A percentile compares a stretch with the other conserved stretches of the same genome.
Evolutionary conservation across 306 rosid genomes (phyloP).

Genomic region (Dryas alaskensis): DNA sequence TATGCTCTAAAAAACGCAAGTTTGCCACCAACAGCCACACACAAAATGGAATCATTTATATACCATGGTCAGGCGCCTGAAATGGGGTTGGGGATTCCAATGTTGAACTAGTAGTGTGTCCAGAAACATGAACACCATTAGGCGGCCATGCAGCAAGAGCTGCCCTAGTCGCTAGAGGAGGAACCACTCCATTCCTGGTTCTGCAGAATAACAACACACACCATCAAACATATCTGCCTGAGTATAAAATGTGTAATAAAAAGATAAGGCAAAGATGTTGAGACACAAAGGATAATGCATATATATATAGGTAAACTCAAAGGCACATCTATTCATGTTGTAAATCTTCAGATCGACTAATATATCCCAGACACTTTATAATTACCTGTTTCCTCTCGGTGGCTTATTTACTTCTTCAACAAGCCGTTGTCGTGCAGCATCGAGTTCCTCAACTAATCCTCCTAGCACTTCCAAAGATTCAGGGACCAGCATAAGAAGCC

Average conservation of each 20-base stretch:
- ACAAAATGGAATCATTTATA: not conserved
- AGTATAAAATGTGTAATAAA: not conserved
- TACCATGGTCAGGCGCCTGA: conserved; percentile 50
- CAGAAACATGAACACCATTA: conserved; percentile 34
- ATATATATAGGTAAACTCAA: too few relatives aligned
- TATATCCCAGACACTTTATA: conserved; percentile 5
- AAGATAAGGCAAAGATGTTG: not conserved
- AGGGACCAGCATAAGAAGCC: conserved; percentile 87
- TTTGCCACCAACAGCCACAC: not conserved
- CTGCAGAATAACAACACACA: conserved; percentile 40
- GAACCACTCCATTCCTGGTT: conserved; percentile 64
- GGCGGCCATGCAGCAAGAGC: conserved; percentile 86
- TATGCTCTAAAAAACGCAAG: not conserved
- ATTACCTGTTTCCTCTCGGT: conserved; percentile 82
- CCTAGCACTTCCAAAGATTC: conserved; percentile 73
- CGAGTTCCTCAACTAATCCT: conserved; percentile 80
- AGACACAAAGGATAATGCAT: too few relatives aligned
- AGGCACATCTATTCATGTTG: not conserved
- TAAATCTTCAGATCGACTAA: conserved; percentile 5
- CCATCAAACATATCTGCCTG: not conserved
- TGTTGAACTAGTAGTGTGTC: conserved; percentile 25
- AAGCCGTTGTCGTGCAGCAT: conserved; percentile 73
- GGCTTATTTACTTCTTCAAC: conserved; percentile 85
- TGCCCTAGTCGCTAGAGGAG: conserved; percentile 75
- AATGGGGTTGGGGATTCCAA: conserved; percentile 26